Conservation (phyloP, 441 rosid species). For the Gossypium schwendimanii region DNA sequence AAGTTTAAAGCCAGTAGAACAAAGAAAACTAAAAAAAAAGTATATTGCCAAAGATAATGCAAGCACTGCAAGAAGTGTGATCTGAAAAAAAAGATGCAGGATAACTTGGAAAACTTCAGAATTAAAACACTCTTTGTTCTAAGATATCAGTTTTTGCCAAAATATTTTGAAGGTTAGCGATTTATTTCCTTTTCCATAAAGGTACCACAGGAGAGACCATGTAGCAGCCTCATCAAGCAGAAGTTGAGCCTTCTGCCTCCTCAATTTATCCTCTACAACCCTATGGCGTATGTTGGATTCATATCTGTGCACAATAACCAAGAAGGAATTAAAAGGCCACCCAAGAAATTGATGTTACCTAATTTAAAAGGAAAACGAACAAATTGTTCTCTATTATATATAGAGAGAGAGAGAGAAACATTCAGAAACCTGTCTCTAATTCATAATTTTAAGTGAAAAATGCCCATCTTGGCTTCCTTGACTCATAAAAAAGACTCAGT, state of each 20-base stretch:
- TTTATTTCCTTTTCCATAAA: conserved; percentile 88
- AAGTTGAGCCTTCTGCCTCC: conserved; percentile 91
- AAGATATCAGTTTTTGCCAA: conserved; percentile 12
- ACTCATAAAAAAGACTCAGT: neutral
- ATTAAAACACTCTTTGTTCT: neutral
- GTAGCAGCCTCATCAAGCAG: conserved; percentile 96
- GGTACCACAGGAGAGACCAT: conserved; percentile 95
- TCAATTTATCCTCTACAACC: conserved; percentile 80
- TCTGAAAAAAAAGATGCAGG: neutral
- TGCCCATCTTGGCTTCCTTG: neutral
- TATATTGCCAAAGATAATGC: neutral
- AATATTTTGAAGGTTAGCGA: conserved; percentile 20
- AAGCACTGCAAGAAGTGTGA: neutral
- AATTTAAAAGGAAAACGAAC: neutral
- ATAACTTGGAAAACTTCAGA: neutral
- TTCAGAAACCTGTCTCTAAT: neutral
- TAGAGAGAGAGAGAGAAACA: neutral
- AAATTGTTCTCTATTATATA: neutral
- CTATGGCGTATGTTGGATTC: conserved; percentile 65
- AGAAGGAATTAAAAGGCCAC: conserved; percentile 7
- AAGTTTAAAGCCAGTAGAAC: conserved; percentile 4
- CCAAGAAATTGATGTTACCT: conserved; percentile 1
- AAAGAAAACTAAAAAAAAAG: neutral
- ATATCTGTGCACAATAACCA: conserved; percentile 42
- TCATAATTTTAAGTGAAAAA: conserved; percentile 5